Evolutionary conservation across 2,329 filamentous ascomycete genomes (phyloP), one percentile per base, ranked within the genome.

Genomic region (Lasiodiplodia citricola): DNA sequence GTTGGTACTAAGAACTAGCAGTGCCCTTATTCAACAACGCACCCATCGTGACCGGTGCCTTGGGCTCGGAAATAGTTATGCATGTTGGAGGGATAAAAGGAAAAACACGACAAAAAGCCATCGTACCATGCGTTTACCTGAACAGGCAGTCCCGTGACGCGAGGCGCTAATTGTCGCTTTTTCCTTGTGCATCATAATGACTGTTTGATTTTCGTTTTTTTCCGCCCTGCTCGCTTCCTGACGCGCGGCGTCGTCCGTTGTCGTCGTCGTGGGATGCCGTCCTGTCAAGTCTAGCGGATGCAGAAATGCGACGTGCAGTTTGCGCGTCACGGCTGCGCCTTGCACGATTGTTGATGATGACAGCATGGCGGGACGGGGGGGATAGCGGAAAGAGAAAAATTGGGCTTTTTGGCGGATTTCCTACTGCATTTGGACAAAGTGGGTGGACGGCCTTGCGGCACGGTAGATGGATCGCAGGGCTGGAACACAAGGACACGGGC

Each of bases 391-490:
- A 23, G 37, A 23, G 13, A 21, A 50, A 41, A 41, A 28, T n/a
- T n/a, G 41, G 41, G 41, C 41, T n/a, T 7, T 41, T 31, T 13
- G 57, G 14, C 23, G 57, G 57, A 18, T 35, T 16, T 44, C 25
- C 16, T 41, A 18, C 37, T 50, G 0, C 25, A 44, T 62, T 64
- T n/a, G 52, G 60, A 47, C 47, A 64, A 64, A 25, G n/a, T 21
- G 57, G 57, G 21, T 41, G 13, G 56, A 44, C 8, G 37, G 4
- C 28, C 5, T 60, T 37, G 31, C 38, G 21, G 23, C 56, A 35
- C 58, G 58, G 58, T 41, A 41, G 41, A 47, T 47, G 18, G 41
- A 47, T 47, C 41, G 31, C 41, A 62, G 41, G 58, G 58, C 58
- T 62, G 58, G 58, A 31, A n/a, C 31, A 14, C 23, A 18, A 56